phyloP scores from a whole-genome alignment of 768 basidiomycete genomes.

The Pleurotus tuoliensis region DNA sequence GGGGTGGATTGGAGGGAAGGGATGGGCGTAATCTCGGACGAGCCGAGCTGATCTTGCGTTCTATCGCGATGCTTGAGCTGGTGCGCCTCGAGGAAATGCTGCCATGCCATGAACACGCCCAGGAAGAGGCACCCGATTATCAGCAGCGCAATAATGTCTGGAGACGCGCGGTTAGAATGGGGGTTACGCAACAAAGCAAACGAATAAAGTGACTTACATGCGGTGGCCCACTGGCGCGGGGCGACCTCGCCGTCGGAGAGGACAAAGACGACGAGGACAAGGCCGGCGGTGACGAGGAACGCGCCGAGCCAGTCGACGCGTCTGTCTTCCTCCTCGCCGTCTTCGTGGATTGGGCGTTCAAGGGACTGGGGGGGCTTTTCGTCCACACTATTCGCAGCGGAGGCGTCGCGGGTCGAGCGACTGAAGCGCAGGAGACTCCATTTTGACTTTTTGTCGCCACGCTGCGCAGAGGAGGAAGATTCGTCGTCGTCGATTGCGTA shows the following conservation, averaged over 20 bases:
- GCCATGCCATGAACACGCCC: constrained; percentile 59
- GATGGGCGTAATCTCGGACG: no score
- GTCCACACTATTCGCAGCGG: no score
- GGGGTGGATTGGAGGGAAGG: no score
- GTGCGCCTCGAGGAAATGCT: constrained; percentile 51
- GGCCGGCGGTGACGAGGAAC: constrained; percentile 53
- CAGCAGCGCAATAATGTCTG: constrained; percentile 70
- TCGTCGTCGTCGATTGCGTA: constrained; percentile 61
- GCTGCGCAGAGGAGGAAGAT: constrained; percentile 22
- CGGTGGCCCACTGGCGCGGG: constrained; percentile 57
- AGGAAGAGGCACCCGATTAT: constrained; percentile 57
- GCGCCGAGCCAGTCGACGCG: constrained; percentile 80
- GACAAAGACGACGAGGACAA: constrained; percentile 70
- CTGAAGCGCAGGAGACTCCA: no score
- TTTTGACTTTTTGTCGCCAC: no score
- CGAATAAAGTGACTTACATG: constrained; percentile 17
- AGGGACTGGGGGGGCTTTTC: no score
- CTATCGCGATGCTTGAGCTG: no score
- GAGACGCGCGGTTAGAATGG: not conserved
- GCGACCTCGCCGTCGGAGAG: constrained; percentile 64
- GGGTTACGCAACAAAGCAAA: not conserved
- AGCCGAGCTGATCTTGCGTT: no score
- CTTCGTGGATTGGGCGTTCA: no score
- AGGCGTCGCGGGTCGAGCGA: no score
- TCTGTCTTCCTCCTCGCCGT: constrained; percentile 27